Base-by-base conservation (phyloP, 345 rosid species). In the Cochlearia excelsa region DNA sequence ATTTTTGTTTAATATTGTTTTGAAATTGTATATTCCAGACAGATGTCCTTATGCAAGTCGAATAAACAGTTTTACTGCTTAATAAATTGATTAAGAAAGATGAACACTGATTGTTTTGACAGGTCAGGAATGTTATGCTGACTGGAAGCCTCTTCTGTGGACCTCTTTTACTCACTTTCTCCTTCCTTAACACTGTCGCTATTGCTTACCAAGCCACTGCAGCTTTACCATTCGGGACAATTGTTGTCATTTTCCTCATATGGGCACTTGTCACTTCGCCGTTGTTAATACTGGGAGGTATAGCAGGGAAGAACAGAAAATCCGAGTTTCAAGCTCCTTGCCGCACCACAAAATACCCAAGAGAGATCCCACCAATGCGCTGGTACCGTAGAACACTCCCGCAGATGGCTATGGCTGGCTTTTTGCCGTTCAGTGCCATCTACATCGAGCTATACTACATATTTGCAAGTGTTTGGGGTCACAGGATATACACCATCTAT, bases 391-490 rank as follows among this genome's bases (percentile, higher is more conserved):
- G 72, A 46, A 51, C 86, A 31, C 47, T 81, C 58, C 86, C 86
- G 4, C 86, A 81, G 69, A 81, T 81, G 86, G 83, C 83, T 8
- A 79, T 81, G 83, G 81, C 83, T 39, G 81, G 86, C n/a, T 81
- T 81, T 38, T 51, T 81, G 48, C 87, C 87, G 26, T 82, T 82
- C 66, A 80, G 79, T 78, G 84, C 82, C 33, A 82, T 82, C 54
- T 82, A 80, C 70, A 80, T 82, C 8, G 83, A 82, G 60, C 83
- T 82, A 1, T 82, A 76, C 77, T 82, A 82, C 73, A 76, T 80
- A 43, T 78, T 82, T 59, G 83, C 88, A 30, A 83, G 81, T 64
- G 81, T 78, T 50, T 82, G 85, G 81, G 83, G 83, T 54, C 83
- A 80, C 75, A 74, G 88, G 73, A 74, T 82, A 23, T 82, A 82